These are phyloP conservation scores for Daldinia concentrica DNA, from an alignment of 495 filamentous ascomycete species.

Conservation along the genomic window DNA sequence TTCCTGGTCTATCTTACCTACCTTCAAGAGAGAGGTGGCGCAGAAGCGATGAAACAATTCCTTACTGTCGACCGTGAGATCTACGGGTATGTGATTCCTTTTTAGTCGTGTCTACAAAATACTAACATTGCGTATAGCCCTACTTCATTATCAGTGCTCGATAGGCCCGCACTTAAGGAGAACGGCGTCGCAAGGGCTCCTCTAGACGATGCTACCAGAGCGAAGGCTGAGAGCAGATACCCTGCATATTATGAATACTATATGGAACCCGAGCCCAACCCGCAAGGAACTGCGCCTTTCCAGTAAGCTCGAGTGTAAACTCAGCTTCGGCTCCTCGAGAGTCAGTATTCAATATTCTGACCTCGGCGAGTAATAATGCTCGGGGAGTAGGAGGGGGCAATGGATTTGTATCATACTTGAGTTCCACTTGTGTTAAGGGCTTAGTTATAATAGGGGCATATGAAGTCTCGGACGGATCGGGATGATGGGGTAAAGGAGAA, in stretches of 20 bases:
- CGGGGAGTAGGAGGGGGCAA: constrained; percentile 2
- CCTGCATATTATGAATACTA: constrained; percentile 73
- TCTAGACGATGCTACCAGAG: constrained; percentile 69
- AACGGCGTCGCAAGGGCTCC: constrained; percentile 67
- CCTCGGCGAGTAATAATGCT: not conserved
- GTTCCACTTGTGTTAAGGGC: constrained; percentile 16
- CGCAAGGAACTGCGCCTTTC: constrained; percentile 55
- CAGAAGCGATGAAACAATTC: constrained; percentile 86
- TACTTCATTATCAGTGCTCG: constrained; percentile 59
- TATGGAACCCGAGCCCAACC: constrained; percentile 56
- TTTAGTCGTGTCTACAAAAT: constrained; percentile 2
- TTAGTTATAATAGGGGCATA: constrained; percentile 25
- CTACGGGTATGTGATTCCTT: constrained; percentile 70
- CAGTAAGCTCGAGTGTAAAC: constrained; percentile 40
- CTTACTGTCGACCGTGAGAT: constrained; percentile 84
- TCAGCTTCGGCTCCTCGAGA: not conserved
- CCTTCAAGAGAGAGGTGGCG: constrained; percentile 83
- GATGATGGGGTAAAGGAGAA: constrained; percentile 13
- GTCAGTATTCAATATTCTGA: not conserved
- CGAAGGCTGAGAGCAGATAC: constrained; percentile 70
- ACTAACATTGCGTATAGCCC: constrained; percentile 50
- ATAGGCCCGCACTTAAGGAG: constrained; percentile 63
- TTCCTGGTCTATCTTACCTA: constrained; percentile 84
- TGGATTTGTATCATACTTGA: constrained; percentile 30
- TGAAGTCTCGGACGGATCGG: constrained; percentile 13